phyloP scores from a whole-genome alignment of 768 basidiomycete genomes.

The Mycena filopes region DNA sequence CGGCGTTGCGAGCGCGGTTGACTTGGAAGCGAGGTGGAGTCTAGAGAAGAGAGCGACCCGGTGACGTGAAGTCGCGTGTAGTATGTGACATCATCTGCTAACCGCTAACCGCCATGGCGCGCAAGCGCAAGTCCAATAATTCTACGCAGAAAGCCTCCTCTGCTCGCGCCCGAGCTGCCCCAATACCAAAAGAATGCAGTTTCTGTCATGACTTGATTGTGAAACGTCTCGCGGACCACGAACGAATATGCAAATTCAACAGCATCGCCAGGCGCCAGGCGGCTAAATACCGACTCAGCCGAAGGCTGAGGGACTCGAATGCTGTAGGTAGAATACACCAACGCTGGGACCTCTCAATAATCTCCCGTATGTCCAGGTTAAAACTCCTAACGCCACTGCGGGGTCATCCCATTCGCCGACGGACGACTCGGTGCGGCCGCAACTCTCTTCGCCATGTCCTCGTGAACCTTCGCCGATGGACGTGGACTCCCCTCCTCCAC shows the following conservation, averaged over 20 bases:
- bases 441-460: not conserved
- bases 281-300: not conserved
- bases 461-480: slow-evolving; percentile 2
- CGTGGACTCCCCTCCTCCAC: not conserved
- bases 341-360: slow-evolving; percentile 1
- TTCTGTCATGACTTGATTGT: slow-evolving; percentile 16
- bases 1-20: not conserved
- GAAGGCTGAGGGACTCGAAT: not conserved
- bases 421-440: slow-evolving; percentile 6
- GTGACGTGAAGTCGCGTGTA: not conserved
- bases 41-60: not conserved
- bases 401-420: slow-evolving; percentile 1
- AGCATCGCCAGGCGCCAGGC: slow-evolving; percentile 1
- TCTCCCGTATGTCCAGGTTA: not conserved
- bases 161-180: not conserved
- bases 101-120: not conserved
- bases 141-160: not conserved
- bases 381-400: not conserved
- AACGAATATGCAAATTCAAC: slow-evolving; percentile 13
- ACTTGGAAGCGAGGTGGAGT: too few species aligned
- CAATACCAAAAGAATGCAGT: not conserved
- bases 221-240: slow-evolving; percentile 7
- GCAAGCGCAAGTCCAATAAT: slow-evolving; percentile 7
- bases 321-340: not conserved
- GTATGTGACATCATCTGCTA: slow-evolving; percentile 9